Evolutionary conservation across 1,139 yeast genomes (phyloP), one percentile per base, ranked within the genome.

Genomic region (Diutina neorugosa): DNA sequence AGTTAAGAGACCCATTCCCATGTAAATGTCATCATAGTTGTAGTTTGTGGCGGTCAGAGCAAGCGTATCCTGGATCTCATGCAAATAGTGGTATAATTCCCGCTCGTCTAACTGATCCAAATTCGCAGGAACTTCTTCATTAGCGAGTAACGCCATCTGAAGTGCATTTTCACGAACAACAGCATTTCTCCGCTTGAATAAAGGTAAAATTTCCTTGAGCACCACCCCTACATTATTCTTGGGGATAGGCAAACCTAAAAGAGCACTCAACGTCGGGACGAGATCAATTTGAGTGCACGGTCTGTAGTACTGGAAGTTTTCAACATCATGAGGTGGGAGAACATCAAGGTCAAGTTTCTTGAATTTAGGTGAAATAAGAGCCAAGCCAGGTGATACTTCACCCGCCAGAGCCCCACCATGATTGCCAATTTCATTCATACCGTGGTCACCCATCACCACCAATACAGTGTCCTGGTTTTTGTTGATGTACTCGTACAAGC

Each of bases 301-400:
- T 1, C 68, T 59, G 59, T 78, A 80, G 62, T 78, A 93, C 1
- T 71, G 62, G 63, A 68, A 90, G 12, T 76, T 76, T 0, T 64
- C 68, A 43, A 71, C 63, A 1, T 60, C 56, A 0, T 63, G 61
- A 18, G 70, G 57, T 0, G 86, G 83, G 6, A 83, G 64, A 2
- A 70, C 67, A 1, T 76, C 70, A 20, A 62, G 47, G 4, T 11
- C 21, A 61, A 65, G 16, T 21, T 56, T 51, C 53, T 70, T 57
- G 55, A 90, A 76, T 59, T 77, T 77, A 4, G 82, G 79, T 0
- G 96, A 84, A 1, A 86, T 69, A 52, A 93, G 74, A 1, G 83
- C 69, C 62, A 93, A 62, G 0, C 86, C 97, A 0, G 98, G 84
- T 23, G 90, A 85, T 0, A 97, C 93, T 65, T 93, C 98, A 0